Base-by-base conservation (phyloP, 2,329 filamentous ascomycete genomes). In the Aspergillus melleus region DNA sequence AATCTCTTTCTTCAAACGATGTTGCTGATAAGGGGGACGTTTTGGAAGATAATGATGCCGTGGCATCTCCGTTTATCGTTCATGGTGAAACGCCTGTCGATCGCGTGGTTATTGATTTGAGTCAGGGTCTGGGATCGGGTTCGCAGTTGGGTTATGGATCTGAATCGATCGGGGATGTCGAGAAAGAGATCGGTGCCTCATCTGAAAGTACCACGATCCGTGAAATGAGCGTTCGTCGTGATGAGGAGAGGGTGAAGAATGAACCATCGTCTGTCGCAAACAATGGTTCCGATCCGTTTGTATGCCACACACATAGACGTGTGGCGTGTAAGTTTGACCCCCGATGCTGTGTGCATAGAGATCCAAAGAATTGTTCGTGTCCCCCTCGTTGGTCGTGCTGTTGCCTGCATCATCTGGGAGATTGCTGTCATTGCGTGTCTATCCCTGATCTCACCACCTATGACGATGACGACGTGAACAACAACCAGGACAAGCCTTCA, bases 341-440 rank as follows among this genome's bases (percentile, higher is more conserved):
- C 3, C 19, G 39, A 10, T 67, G 66, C 44, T 68, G 66, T 42
- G 64, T 68, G 14, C 66, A 68, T 49, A 56, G 49, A 29, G 46
- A 55, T 22, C n/a, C 26, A 8, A 8, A 22, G 16, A 49, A 51
- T 20, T 66, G 62, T n/a, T 52, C 29, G 20, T 68, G 66, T 49
- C 59, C 65, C 9, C 56, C 56, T 24, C 61, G 46, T 11, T 30
- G 36, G 39, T 65, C 66, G 2, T 68, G 66, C 53, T 68, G 66
- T 49, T 68, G 65, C 52, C n/a, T 57, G 10, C 66, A 68, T 52
- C 64, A 67, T 46, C 49, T 53, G 11, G 64, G 65, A 10, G 65
- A 68, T 39, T 68, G 65, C 49, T 67, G 65, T 30, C 24, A 57
- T 20, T 67, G 65, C 32, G 52, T 60, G 20, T 56, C 49, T 26